Percentiles rank a stretch among this genome's conserved stretches.
phyloP scores from a whole-genome alignment of 1,139 yeast species.

The Zygoascus hellenicus region DNA sequence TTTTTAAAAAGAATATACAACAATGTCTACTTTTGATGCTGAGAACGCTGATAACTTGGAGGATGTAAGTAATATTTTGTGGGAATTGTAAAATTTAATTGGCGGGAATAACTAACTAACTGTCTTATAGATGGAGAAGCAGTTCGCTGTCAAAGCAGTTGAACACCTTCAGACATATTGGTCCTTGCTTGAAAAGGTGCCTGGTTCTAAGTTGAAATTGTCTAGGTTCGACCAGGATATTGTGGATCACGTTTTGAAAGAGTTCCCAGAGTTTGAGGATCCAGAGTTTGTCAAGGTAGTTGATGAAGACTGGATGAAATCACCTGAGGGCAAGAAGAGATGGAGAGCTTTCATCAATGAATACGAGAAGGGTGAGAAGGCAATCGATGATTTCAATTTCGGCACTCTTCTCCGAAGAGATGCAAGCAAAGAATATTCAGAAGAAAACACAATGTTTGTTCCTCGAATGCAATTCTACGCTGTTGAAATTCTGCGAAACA shows the following conservation, averaged over 20 bases:
- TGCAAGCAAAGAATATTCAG: slow-evolving; percentile 67
- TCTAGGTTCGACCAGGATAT: slow-evolving; percentile 80
- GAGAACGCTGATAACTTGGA: slow-evolving; percentile 57
- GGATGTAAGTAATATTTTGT: slow-evolving; percentile 33
- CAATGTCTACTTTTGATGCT: slow-evolving; percentile 41
- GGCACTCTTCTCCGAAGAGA: slow-evolving; percentile 85
- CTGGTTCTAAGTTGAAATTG: slow-evolving; percentile 72
- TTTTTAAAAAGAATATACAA: slow-evolving; percentile 8
- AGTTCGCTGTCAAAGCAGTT: slow-evolving; percentile 96
- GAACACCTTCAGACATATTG: slow-evolving; percentile 91
- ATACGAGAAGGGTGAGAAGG: slow-evolving; percentile 57
- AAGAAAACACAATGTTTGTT: slow-evolving; percentile 80
- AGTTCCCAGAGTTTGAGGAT: slow-evolving; percentile 74
- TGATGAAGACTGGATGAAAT: slow-evolving; percentile 77
- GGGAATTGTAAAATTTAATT: neutral
- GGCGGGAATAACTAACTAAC: neutral
- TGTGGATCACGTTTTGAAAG: slow-evolving; percentile 56
- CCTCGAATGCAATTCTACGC: slow-evolving; percentile 94
- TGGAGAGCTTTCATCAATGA: slow-evolving; percentile 88
- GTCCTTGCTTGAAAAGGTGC: slow-evolving; percentile 65
- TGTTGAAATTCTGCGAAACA: slow-evolving; percentile 89
- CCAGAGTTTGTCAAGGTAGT: slow-evolving; percentile 52
- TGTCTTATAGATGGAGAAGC: slow-evolving; percentile 60
- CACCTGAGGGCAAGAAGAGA: slow-evolving; percentile 68
- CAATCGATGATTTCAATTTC: slow-evolving; percentile 79